Conservation (phyloP, 306 rosid genomes). For the Prunus salicina region DNA sequence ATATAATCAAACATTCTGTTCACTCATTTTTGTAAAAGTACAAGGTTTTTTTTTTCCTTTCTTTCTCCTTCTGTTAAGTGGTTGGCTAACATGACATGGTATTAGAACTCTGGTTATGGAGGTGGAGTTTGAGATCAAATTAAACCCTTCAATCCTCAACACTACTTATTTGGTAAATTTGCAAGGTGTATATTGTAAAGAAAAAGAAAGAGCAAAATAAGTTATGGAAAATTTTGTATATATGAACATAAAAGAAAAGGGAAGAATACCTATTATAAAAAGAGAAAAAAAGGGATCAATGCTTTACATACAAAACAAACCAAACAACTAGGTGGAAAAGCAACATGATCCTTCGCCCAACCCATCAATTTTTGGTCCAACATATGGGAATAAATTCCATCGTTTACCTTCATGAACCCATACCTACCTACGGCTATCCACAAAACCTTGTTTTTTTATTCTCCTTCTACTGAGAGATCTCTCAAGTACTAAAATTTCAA, state of each 20-base stretch:
- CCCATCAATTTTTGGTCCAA: slow-evolving; percentile 15
- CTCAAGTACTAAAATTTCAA: no score
- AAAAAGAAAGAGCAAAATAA: not conserved
- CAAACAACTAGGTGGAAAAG: not conserved
- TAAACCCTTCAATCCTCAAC: not conserved
- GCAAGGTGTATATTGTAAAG: not conserved
- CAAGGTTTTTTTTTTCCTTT: not conserved
- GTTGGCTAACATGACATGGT: not conserved
- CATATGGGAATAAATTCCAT: slow-evolving; percentile 32
- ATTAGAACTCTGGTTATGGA: not conserved
- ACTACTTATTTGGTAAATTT: not conserved
- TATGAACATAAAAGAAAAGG: not conserved
- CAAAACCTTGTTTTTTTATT: no score
- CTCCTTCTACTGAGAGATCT: no score
- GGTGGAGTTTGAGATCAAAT: not conserved
- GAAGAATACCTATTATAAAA: not conserved
- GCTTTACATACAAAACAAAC: not conserved
- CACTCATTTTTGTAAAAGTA: not conserved
- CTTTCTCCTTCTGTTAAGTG: not conserved
- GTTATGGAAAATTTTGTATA: not conserved
- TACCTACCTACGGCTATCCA: not conserved
- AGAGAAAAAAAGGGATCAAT: not conserved
- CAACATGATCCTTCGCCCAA: not conserved
- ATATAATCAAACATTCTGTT: not conserved
- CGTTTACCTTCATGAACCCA: not conserved